Evolutionary conservation across 768 basidiomycete species (phyloP).

Genomic region (Gloeophyllum trabeum): DNA sequence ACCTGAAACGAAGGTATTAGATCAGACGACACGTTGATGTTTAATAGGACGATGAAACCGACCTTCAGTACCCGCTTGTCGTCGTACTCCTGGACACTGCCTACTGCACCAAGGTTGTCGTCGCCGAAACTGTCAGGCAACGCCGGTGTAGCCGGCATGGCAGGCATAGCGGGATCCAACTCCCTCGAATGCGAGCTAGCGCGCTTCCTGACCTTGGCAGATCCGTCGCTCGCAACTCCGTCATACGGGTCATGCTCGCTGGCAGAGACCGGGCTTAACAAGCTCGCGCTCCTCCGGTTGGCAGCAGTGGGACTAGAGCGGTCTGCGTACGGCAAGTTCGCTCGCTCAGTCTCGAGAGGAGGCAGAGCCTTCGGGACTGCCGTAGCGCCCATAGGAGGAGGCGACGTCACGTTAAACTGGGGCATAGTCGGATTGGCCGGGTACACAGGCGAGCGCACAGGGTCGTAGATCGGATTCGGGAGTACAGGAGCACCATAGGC

Average conservation of each 20-base stretch:
- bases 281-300: too few relatives aligned
- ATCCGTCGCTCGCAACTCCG: background rate
- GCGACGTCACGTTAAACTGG: too few relatives aligned
- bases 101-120: background rate
- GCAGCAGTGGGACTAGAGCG: background rate
- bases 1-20: too few relatives aligned
- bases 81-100: background rate
- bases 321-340: background rate
- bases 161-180: conserved; percentile 10
- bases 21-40: too few relatives aligned
- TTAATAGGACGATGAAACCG: background rate
- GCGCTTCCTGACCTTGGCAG: background rate
- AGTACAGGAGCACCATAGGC: background rate
- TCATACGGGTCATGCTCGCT: too few relatives aligned
- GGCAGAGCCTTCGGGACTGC: background rate
- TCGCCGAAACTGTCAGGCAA: conserved; percentile 14
- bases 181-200: conserved; percentile 5
- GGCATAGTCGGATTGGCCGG: background rate
- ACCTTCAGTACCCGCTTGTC: background rate
- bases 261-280: background rate
- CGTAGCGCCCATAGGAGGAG: too few relatives aligned
- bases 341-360: background rate
- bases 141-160: conserved; percentile 7
- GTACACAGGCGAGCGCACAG: too few relatives aligned
- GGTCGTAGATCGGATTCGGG: background rate